Percentiles rank a stretch among this genome's conserved stretches.
Conservation (phyloP, 2,329 filamentous ascomycete genomes). For the Colletotrichum sp. region DNA sequence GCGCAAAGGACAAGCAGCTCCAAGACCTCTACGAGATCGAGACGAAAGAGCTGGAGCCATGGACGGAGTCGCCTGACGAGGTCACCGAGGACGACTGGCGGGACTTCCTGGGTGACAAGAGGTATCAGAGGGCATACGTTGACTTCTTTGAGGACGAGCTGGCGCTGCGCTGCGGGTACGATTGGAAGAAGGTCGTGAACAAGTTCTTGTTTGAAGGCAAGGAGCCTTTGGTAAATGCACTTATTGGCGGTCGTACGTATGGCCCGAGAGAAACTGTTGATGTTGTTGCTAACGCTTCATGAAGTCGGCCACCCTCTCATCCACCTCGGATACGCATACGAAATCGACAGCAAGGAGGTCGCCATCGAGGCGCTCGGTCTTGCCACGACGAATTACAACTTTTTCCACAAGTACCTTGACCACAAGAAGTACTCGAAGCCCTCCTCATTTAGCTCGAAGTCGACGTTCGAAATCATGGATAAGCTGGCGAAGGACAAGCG, state of each 20-base stretch:
- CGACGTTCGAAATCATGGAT: conserved; percentile 73
- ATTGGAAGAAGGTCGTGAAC: conserved; percentile 80
- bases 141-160: conserved; percentile 96
- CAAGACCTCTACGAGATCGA: conserved; percentile 83
- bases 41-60: conserved; percentile 73
- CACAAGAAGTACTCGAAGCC: conserved; percentile 72
- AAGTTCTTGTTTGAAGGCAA: conserved; percentile 79
- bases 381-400: conserved; percentile 62
- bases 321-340: conserved; percentile 91
- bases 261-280: background rate
- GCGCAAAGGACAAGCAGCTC: conserved; percentile 74
- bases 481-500: conserved; percentile 71
- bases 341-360: conserved; percentile 83
- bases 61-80: conserved; percentile 85
- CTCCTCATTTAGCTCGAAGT: conserved; percentile 62
- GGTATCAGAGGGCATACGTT: conserved; percentile 87
- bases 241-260: conserved; percentile 79
- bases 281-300: conserved; percentile 27
- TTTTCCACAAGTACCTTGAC: conserved; percentile 72
- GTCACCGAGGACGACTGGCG: conserved; percentile 85
- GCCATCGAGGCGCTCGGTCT: conserved; percentile 88
- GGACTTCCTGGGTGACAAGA: conserved; percentile 78
- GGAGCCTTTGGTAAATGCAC: conserved; percentile 78
- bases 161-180: conserved; percentile 73
- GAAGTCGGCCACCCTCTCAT: conserved; percentile 90